Evolutionary conservation across 1,284 basidiomycete species (phyloP).

Genomic region (Ustilago sp.): DNA sequence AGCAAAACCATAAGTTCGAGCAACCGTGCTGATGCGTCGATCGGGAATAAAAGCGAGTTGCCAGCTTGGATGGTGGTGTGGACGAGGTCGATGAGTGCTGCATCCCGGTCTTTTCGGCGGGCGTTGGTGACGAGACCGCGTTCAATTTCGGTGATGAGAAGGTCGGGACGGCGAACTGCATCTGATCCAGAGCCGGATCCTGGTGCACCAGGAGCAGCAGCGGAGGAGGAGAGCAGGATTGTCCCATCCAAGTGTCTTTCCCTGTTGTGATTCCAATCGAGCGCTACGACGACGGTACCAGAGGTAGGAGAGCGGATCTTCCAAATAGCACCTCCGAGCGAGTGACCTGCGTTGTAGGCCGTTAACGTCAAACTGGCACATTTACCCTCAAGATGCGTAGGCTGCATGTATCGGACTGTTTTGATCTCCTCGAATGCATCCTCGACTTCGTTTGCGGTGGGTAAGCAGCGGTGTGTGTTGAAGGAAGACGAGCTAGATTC

Average conservation of each 20-base stretch:
- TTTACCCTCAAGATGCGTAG: conserved; percentile 89
- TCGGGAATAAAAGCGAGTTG: conserved; percentile 86
- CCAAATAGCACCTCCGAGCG: conserved; percentile 97
- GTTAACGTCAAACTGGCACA: conserved; percentile 81
- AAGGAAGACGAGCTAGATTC: conserved; percentile 5
- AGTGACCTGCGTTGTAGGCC: conserved; percentile 94
- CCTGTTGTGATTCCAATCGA: conserved; percentile 95
- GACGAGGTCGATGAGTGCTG: conserved; percentile 75
- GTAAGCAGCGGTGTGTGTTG: conserved; percentile 73
- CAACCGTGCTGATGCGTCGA: conserved; percentile 91
- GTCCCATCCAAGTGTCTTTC: conserved; percentile 97
- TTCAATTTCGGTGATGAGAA: conserved; percentile 93
- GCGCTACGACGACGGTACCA: conserved; percentile 94
- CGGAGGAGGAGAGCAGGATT: conserved; percentile 71
- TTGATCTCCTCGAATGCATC: conserved; percentile 93
- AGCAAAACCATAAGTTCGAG: conserved; percentile 93
- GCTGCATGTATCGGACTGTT: conserved; percentile 92
- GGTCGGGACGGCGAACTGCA: conserved; percentile 66
- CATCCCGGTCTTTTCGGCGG: conserved; percentile 89
- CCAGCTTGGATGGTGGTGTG: conserved; percentile 85
- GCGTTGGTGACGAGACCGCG: conserved; percentile 81
- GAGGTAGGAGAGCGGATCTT: conserved; percentile 96
- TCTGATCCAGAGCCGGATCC: conserved; percentile 38
- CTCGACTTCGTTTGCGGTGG: conserved; percentile 86
- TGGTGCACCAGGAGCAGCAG: conserved; percentile 35